A percentile compares a stretch with the other conserved stretches of the same genome.
These are phyloP conservation scores for Cladophialophora yegresii DNA, from an alignment of 2,329 filamentous ascomycete genomes.

Conservation along the genomic window DNA sequence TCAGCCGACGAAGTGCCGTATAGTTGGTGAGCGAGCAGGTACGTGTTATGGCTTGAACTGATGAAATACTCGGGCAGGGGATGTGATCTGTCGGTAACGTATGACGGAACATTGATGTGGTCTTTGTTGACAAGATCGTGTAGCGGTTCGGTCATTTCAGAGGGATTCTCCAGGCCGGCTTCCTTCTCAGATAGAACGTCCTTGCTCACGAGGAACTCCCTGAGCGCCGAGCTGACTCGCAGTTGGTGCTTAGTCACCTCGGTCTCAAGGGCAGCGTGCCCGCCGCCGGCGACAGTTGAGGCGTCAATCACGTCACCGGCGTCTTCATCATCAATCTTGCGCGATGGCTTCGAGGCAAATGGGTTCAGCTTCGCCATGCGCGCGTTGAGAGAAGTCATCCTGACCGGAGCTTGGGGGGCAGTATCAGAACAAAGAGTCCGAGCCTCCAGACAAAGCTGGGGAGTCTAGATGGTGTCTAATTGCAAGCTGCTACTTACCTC, in stretches of 20 bases:
- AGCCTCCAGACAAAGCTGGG: neutral
- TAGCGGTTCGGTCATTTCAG: slow-evolving; percentile 22
- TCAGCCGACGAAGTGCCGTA: slow-evolving; percentile 33
- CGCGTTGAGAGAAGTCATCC: slow-evolving; percentile 22
- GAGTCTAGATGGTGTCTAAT: neutral
- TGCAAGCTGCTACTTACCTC: neutral
- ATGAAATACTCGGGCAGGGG: slow-evolving; percentile 36
- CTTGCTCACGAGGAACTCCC: slow-evolving; percentile 31
- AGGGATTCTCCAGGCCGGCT: slow-evolving; percentile 25
- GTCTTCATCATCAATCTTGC: slow-evolving; percentile 34
- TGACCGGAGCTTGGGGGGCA: neutral
- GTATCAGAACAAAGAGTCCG: neutral
- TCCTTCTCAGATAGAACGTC: slow-evolving; percentile 29
- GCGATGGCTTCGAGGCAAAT: slow-evolving; percentile 23
- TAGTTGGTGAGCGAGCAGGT: slow-evolving; percentile 34
- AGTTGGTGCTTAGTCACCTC: slow-evolving; percentile 32
- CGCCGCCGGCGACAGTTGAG: slow-evolving; percentile 33
- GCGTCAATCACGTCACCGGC: slow-evolving; percentile 31
- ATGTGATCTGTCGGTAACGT: slow-evolving; percentile 32
- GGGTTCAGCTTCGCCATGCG: slow-evolving; percentile 32
- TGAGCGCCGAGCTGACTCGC: slow-evolving; percentile 29
- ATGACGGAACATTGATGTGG: slow-evolving; percentile 31
- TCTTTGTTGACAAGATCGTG: slow-evolving; percentile 29
- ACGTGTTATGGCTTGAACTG: slow-evolving; percentile 37
- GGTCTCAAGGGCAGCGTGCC: slow-evolving; percentile 26